Evolutionary conservation across 2,329 filamentous ascomycete genomes (phyloP).

Genomic region (Clarireedia monteithiana): DNA sequence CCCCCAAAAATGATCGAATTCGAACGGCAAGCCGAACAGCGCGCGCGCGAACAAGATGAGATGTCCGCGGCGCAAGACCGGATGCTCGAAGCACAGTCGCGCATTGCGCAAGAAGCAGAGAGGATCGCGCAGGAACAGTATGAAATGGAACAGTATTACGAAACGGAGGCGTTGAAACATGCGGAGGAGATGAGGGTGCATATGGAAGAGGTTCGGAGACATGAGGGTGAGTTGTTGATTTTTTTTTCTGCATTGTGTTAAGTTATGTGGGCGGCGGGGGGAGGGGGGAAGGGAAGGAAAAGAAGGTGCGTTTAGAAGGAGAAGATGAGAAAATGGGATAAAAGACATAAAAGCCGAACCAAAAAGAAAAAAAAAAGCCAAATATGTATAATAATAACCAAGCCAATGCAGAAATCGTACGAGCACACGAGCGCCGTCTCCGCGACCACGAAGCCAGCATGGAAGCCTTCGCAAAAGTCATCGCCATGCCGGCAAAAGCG

Average conservation of each 20-base stretch:
- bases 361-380: too few relatives aligned
- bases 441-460: conserved; percentile 25
- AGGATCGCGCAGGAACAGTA: conserved; percentile 28
- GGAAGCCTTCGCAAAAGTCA: conserved; percentile 28
- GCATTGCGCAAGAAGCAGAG: conserved; percentile 22
- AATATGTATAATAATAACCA: background rate
- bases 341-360: too few relatives aligned
- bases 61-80: conserved; percentile 17
- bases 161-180: conserved; percentile 26
- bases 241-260: background rate
- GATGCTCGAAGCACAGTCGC: conserved; percentile 20
- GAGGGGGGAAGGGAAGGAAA: background rate
- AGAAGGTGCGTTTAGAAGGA: background rate
- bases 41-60: conserved; percentile 21
- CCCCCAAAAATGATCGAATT: conserved; percentile 18
- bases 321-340: too few relatives aligned
- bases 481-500: conserved; percentile 26
- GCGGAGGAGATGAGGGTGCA: conserved; percentile 26
- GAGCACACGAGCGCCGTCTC: conserved; percentile 17
- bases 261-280: too few relatives aligned
- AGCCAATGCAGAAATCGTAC: conserved; percentile 10
- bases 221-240: conserved; percentile 17
- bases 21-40: conserved; percentile 27
- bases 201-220: conserved; percentile 25
- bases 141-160: conserved; percentile 29